Conservation (phyloP, 441 rosid species). For the Omphalea diandra region DNA sequence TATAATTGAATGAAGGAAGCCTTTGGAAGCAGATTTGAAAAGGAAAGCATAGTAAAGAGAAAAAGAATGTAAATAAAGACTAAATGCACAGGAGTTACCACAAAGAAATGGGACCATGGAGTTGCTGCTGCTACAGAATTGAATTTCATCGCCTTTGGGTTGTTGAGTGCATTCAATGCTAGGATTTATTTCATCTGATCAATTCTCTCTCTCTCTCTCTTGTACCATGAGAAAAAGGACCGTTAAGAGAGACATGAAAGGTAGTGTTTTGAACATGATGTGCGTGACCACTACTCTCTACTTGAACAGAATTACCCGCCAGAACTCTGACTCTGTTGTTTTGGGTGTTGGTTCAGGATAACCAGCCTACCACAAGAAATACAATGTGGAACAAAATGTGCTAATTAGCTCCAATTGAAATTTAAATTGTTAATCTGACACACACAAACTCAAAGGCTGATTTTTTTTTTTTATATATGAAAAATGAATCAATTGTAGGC, state of each 20-base stretch:
- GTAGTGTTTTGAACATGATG: neutral
- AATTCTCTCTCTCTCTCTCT: constrained; percentile 6
- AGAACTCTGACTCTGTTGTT: neutral
- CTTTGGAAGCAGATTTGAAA: constrained; percentile 25
- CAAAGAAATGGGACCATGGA: constrained; percentile 42
- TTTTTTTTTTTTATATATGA: too few species aligned
- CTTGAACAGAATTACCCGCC: constrained; percentile 4
- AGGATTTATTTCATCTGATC: constrained; percentile 36
- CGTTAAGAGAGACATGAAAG: neutral
- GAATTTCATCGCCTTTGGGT: constrained; percentile 46
- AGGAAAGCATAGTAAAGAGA: constrained; percentile 20
- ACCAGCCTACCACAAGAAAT: neutral
- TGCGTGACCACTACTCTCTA: neutral
- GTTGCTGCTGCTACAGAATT: constrained; percentile 41
- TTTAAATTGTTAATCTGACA: too few species aligned
- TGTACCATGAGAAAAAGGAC: neutral
- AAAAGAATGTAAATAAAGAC: constrained; percentile 24
- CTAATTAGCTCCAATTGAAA: neutral
- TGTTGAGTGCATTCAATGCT: constrained; percentile 70
- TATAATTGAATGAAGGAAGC: constrained; percentile 8
- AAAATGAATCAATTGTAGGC: too few species aligned
- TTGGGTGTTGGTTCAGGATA: neutral
- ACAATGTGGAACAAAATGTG: too few species aligned
- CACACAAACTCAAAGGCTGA: too few species aligned
- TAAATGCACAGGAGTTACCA: constrained; percentile 28